phyloP scores from a whole-genome alignment of 2,329 filamentous ascomycete species.

The Clarireedia monteithiana region DNA sequence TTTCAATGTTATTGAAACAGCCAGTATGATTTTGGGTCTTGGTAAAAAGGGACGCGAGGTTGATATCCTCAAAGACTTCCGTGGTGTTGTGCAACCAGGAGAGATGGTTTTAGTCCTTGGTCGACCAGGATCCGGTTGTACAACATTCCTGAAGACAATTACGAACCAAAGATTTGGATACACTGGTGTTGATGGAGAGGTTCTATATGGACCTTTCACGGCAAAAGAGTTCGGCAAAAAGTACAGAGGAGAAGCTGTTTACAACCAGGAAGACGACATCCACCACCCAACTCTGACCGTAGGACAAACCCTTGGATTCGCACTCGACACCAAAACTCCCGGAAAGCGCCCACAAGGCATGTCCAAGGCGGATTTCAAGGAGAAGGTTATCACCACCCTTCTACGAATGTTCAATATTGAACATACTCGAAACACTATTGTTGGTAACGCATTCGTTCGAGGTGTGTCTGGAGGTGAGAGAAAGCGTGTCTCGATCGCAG shows the following conservation, averaged over 20 bases:
- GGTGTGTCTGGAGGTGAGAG: constrained; percentile 75
- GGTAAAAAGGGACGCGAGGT: constrained; percentile 63
- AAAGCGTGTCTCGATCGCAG: constrained; percentile 73
- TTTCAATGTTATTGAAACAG: constrained; percentile 63
- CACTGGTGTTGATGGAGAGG: constrained; percentile 58
- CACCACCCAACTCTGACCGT: constrained; percentile 70
- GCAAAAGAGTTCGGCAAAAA: constrained; percentile 59
- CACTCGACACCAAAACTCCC: constrained; percentile 74
- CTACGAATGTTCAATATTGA: constrained; percentile 72
- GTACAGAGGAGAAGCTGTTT: constrained; percentile 66
- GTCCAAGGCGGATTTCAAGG: constrained; percentile 56
- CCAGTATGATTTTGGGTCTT: constrained; percentile 54
- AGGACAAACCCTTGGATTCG: constrained; percentile 70
- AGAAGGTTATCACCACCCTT: constrained; percentile 60
- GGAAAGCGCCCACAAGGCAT: constrained; percentile 66
- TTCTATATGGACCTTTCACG: constrained; percentile 64
- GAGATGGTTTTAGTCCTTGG: constrained; percentile 73
- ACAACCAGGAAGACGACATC: constrained; percentile 69
- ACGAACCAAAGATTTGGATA: constrained; percentile 61
- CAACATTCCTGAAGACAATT: constrained; percentile 69
- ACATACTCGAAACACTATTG: constrained; percentile 66
- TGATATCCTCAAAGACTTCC: constrained; percentile 66
- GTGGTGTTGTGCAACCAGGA: constrained; percentile 56
- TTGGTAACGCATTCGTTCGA: constrained; percentile 60
- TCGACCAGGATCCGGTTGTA: constrained; percentile 66